These are phyloP conservation scores for Trametes cubensis DNA, from an alignment of 768 basidiomycete genomes.

Conservation along the genomic window DNA sequence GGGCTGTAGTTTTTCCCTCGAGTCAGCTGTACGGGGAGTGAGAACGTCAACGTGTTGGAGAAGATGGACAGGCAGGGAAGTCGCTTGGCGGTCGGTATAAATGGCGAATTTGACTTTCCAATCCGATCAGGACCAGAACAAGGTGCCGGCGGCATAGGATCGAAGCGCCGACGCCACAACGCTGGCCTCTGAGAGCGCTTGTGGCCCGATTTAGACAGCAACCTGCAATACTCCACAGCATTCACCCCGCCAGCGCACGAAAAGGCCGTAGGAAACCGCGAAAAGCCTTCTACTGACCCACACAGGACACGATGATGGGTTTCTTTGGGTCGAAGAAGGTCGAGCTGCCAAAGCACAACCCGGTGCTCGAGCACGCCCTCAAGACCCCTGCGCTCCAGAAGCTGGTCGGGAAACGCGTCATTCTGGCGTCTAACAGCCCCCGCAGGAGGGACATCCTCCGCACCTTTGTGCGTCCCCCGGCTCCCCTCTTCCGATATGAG, in stretches of 20 bases:
- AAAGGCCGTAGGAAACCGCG: not conserved
- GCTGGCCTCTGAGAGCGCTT: not conserved
- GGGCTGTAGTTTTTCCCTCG: too few relatives aligned
- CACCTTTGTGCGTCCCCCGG: slow-evolving; percentile 60
- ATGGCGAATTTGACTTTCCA: not conserved
- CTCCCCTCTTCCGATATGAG: too few relatives aligned
- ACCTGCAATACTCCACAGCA: not conserved
- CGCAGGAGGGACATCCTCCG: slow-evolving; percentile 82
- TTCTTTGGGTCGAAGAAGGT: slow-evolving; percentile 30
- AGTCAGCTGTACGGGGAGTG: not conserved
- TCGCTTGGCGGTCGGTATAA: too few relatives aligned
- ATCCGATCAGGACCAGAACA: too few relatives aligned
- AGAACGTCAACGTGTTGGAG: not conserved
- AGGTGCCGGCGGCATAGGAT: too few relatives aligned
- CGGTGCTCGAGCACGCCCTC: slow-evolving; percentile 66
- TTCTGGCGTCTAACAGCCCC: slow-evolving; percentile 87
- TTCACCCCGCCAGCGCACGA: not conserved
- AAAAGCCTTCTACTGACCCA: too few relatives aligned
- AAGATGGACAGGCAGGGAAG: too few relatives aligned
- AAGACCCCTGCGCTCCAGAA: slow-evolving; percentile 63
- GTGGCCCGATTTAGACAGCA: not conserved
- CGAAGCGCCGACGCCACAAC: not conserved
- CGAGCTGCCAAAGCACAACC: slow-evolving; percentile 43
- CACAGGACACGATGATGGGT: slow-evolving; percentile 20
- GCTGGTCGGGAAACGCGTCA: slow-evolving; percentile 72